Conservation (phyloP, 2,329 filamentous ascomycete species). For the Nigrospora oryzae region DNA sequence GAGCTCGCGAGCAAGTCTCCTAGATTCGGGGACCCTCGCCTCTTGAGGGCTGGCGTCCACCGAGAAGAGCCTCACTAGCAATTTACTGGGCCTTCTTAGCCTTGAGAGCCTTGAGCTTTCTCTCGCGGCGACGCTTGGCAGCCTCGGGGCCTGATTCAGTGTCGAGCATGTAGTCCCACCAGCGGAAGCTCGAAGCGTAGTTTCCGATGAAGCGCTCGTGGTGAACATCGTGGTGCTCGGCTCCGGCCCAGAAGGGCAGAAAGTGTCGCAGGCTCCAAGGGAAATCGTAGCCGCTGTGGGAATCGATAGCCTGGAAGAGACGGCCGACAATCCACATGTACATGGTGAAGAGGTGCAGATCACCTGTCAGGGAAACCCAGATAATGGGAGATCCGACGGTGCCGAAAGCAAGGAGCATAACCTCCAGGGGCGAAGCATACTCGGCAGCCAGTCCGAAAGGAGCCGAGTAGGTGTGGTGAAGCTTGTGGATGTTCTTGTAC, state of each 20-base stretch:
- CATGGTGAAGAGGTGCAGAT: constrained; percentile 95
- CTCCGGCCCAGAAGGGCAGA: constrained; percentile 95
- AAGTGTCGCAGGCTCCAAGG: constrained; percentile 95
- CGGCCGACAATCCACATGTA: constrained; percentile 91
- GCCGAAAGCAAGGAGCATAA: constrained; percentile 87
- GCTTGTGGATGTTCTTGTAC: constrained; percentile 96
- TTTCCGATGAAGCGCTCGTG: constrained; percentile 99
- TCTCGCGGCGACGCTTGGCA: constrained; percentile 73
- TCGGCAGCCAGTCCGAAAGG: constrained; percentile 95
- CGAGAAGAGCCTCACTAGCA: neutral
- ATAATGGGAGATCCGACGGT: constrained; percentile 75
- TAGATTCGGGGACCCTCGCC: no score
- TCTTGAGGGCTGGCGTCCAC: no score
- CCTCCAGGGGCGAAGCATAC: constrained; percentile 95
- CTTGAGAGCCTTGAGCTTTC: constrained; percentile 57
- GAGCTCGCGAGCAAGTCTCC: no score
- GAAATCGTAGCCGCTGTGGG: constrained; percentile 97
- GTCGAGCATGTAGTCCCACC: constrained; percentile 94
- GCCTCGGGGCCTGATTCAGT: constrained; percentile 90
- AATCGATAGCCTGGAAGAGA: constrained; percentile 94
- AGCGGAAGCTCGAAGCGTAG: constrained; percentile 95
- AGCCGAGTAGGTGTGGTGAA: constrained; percentile 97
- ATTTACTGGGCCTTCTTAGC: constrained; percentile 60
- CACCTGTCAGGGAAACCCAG: constrained; percentile 73
- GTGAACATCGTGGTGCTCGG: constrained; percentile 92